These are phyloP conservation scores for Periconia sp. DNA, from an alignment of 2,329 filamentous ascomycete species.

Conservation along the genomic window DNA sequence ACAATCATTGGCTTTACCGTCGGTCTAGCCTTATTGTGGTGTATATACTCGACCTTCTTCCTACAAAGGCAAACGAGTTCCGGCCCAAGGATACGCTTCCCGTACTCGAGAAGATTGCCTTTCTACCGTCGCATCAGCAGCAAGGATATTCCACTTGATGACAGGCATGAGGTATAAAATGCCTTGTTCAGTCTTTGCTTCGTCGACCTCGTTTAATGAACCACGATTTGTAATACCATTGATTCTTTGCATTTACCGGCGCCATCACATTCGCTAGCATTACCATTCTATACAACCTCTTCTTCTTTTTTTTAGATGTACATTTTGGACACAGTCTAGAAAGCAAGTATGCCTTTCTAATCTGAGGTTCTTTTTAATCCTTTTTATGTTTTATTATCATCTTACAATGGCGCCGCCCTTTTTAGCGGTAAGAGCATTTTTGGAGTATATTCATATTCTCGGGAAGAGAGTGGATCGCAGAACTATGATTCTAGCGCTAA, in stretches of 20 bases:
- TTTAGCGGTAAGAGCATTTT: not conserved
- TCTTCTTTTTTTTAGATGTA: slow-evolving; percentile 7
- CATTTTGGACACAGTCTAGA: not conserved
- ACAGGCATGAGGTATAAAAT: slow-evolving; percentile 38
- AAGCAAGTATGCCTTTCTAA: not conserved
- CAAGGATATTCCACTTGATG: slow-evolving; percentile 38
- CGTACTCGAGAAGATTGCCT: slow-evolving; percentile 31
- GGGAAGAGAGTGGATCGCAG: not conserved
- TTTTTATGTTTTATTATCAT: not conserved
- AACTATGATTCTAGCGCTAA: not conserved
- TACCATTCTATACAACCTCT: slow-evolving; percentile 13
- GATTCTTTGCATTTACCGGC: slow-evolving; percentile 26
- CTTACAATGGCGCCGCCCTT: no score
- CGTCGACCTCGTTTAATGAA: slow-evolving; percentile 23
- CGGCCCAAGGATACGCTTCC: slow-evolving; percentile 18
- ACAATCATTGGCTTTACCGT: slow-evolving; percentile 57
- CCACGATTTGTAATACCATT: slow-evolving; percentile 20
- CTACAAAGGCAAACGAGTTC: slow-evolving; percentile 35
- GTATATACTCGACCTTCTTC: slow-evolving; percentile 55
- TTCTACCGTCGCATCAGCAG: slow-evolving; percentile 42
- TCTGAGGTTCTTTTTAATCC: not conserved
- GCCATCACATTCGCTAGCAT: slow-evolving; percentile 22
- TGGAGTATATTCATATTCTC: not conserved
- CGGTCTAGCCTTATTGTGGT: slow-evolving; percentile 53
- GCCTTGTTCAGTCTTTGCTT: not conserved